Conservation (phyloP, 2,329 filamentous ascomycete genomes). For the Ascochyta fabae region DNA sequence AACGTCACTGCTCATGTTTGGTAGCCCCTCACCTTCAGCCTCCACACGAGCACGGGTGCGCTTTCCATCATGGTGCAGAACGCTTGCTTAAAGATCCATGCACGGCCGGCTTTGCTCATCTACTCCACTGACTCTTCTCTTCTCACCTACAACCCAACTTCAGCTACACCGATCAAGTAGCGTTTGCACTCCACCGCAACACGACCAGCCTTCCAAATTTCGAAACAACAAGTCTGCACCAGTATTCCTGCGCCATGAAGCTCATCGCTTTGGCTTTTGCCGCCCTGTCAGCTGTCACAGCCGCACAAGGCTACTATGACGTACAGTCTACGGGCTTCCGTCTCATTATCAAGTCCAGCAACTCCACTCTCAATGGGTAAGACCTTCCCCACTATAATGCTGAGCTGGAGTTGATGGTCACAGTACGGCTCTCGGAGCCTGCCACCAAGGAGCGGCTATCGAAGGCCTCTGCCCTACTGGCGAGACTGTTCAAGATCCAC, state of each 20-base stretch:
- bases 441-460: constrained; percentile 56
- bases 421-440: constrained; percentile 30
- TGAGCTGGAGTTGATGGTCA: neutral
- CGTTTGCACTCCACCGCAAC: neutral
- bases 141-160: constrained; percentile 5
- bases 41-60: neutral
- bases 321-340: constrained; percentile 28
- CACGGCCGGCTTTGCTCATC: neutral
- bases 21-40: constrained; percentile 6
- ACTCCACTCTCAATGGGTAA: constrained; percentile 26
- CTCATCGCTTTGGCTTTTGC: constrained; percentile 6
- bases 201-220: neutral
- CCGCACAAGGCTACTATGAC: constrained; percentile 20
- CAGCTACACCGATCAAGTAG: neutral
- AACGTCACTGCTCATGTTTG: constrained; percentile 3
- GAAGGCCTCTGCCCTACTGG: constrained; percentile 47
- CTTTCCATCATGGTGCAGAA: constrained; percentile 3
- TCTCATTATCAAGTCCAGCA: constrained; percentile 28
- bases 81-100: constrained; percentile 2
- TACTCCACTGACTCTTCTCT: neutral
- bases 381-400: neutral
- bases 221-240: neutral
- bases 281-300: constrained; percentile 8
- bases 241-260: constrained; percentile 9
- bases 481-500: constrained; percentile 8